These are phyloP conservation scores for Alternaria conjuncta DNA, from an alignment of 2,329 filamentous ascomycete species.

Conservation along the genomic window DNA sequence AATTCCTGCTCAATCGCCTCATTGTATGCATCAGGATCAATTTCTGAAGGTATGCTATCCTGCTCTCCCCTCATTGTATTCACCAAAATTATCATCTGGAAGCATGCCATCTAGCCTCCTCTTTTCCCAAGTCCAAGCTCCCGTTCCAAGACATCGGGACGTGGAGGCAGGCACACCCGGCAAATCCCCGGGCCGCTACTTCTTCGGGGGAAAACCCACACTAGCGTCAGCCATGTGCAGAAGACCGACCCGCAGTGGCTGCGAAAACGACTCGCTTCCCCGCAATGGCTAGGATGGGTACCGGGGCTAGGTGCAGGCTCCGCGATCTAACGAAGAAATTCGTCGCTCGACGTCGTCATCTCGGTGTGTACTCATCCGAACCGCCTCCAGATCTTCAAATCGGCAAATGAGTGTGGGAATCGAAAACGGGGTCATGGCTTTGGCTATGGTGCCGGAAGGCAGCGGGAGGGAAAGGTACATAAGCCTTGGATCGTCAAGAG, in stretches of 20 bases:
- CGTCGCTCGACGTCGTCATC: slow-evolving; percentile 8
- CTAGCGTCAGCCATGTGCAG: slow-evolving; percentile 4
- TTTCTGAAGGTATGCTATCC: neutral
- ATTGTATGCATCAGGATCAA: neutral
- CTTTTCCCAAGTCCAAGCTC: neutral
- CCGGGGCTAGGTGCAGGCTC: neutral
- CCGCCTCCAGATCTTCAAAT: neutral
- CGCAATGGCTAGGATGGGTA: slow-evolving; percentile 2
- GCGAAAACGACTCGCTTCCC: slow-evolving; percentile 11
- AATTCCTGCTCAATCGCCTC: neutral
- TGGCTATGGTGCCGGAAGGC: neutral
- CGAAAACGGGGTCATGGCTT: neutral
- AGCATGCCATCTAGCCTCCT: too few species aligned
- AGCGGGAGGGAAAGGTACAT: neutral
- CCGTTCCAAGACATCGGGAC: neutral
- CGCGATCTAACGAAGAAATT: neutral
- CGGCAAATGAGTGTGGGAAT: neutral
- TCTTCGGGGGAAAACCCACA: neutral
- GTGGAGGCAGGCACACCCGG: neutral
- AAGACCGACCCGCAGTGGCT: neutral
- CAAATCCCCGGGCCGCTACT: neutral
- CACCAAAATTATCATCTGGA: too few species aligned
- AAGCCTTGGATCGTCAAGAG: neutral
- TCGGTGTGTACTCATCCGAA: slow-evolving; percentile 14
- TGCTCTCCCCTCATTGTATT: too few species aligned